Conservation (phyloP, 73 alveolate species). For the Stentor coeruleus region DNA sequence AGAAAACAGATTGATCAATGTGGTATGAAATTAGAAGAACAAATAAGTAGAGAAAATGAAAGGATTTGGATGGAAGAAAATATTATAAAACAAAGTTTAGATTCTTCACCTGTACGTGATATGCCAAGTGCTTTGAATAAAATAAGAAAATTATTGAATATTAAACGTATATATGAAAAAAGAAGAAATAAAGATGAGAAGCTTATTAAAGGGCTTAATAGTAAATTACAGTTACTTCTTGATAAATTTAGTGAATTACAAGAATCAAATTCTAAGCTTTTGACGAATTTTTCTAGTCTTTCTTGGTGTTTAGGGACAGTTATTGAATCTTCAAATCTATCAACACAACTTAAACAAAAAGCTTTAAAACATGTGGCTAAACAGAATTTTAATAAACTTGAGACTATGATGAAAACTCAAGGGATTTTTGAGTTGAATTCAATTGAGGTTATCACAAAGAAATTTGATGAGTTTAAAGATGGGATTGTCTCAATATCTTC, state of each 20-base stretch:
- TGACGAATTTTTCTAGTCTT: neutral
- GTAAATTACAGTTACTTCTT: neutral
- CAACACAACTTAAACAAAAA: no score
- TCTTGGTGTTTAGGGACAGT: neutral
- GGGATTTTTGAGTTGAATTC: neutral
- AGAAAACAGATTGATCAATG: neutral
- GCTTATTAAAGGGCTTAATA: neutral
- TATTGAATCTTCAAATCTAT: neutral
- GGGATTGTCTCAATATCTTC: neutral
- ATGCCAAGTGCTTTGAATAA: neutral
- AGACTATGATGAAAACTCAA: neutral
- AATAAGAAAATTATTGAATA: no score
- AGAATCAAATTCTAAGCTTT: neutral
- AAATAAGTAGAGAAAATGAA: neutral
- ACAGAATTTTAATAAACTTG: neutral
- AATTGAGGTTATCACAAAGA: neutral
- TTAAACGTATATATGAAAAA: neutral
- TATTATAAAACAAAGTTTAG: no score
- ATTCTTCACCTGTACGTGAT: neutral
- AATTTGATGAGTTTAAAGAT: neutral
- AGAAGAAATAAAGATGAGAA: neutral
- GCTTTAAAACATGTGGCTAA: no score
- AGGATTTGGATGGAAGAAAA: neutral
- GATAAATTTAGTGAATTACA: neutral
- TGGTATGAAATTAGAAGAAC: neutral